Conservation (phyloP, 2,329 filamentous ascomycete species). For the Helicocarpus griseus region DNA sequence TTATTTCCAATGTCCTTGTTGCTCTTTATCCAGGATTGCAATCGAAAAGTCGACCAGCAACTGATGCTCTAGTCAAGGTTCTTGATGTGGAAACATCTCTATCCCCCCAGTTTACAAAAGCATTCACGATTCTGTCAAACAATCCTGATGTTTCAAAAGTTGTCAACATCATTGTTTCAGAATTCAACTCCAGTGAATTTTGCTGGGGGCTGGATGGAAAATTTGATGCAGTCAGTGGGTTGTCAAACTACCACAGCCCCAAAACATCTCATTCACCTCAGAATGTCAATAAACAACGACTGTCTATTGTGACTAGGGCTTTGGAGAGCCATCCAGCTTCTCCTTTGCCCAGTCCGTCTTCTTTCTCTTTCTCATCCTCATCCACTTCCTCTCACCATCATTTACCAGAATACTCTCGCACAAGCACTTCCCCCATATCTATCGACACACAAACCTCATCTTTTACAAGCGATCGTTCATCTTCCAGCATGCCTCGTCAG, state of each 20-base stretch:
- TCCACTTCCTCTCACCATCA: neutral
- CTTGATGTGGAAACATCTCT: conserved; percentile 3
- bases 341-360: neutral
- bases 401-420: neutral
- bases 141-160: conserved; percentile 3
- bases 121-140: conserved; percentile 5
- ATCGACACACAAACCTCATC: neutral
- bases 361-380: neutral
- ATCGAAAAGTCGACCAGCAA: neutral
- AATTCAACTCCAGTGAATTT: conserved; percentile 3
- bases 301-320: neutral
- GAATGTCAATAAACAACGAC: neutral
- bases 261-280: neutral
- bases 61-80: conserved; percentile 2
- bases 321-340: neutral
- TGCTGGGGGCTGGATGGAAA: neutral
- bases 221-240: neutral
- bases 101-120: conserved; percentile 5
- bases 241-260: neutral
- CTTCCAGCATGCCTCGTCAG: neutral
- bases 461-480: neutral
- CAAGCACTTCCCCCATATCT: neutral
- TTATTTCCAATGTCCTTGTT: conserved; percentile 3
- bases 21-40: neutral
- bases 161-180: conserved; percentile 1